Evolutionary conservation across 129 eudicot species (phyloP), one percentile per base, ranked within the genome.

Genomic region (Chrysanthemum lavandulifolium): DNA sequence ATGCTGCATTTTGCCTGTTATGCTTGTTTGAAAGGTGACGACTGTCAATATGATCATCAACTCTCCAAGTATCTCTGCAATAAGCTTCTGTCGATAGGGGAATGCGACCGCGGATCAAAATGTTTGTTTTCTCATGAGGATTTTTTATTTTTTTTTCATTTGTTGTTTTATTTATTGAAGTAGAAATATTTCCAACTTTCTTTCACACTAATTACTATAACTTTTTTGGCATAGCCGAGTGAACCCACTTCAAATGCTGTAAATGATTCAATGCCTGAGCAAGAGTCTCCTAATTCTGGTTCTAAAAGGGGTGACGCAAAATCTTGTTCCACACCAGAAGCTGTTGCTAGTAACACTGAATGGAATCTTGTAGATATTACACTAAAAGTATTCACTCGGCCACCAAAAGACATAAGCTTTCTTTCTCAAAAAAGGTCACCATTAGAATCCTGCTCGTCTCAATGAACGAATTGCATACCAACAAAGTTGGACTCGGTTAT

Each of bases 11-110:
- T 87, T 87, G 95, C 97, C 48, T 89, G 91, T 19, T 83, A 84
- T 16, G 18, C 92, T 62, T 93, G 98, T 91, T 85, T 93, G 98
- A 93, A 93, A 78, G 97, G 98, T 52, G 89, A 93, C 53, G 86
- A 87, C 45, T 89, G 96, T 75, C 95, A 95, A 29, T 93, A 64
- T 70, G 97, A 94, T 81, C 98, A 94, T 69, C 71, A 90, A 57
- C 88, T 94, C 65, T 87, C 97, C 49, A 93, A 93, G 73, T 93
- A 93, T 78, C 96, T 92, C 10, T 93, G 97, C 82, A 79, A 77
- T 45, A 90, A 84, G 64, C 57, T 47, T 68, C 50, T 77, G 40
- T 9, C 81, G 4, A 81, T 78, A 18, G 96, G 98, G 45, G 86
- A 62, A 48, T 93, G 98, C 88, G 33, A 21, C 67, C 89, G 98